phyloP scores from a whole-genome alignment of 1,284 basidiomycete genomes.

The Cryptococcus hybrid region DNA sequence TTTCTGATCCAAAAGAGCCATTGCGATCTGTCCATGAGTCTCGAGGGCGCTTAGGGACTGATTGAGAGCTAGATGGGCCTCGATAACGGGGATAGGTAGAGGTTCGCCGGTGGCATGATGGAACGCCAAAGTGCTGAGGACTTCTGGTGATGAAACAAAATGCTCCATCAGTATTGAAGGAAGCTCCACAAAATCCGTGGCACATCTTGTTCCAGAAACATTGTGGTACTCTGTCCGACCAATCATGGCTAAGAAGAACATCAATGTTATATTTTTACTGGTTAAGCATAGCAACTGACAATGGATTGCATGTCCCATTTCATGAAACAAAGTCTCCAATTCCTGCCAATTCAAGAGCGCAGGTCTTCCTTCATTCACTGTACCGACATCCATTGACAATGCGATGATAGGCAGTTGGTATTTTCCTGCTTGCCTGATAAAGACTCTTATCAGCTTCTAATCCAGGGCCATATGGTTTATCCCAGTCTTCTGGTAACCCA shows the following conservation, averaged over 20 bases:
- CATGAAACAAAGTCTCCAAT: constrained; percentile 92
- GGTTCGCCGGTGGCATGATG: constrained; percentile 62
- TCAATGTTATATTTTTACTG: constrained; percentile 26
- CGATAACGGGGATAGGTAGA: constrained; percentile 62
- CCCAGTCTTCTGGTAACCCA: constrained; percentile 41
- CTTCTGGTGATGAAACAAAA: constrained; percentile 75
- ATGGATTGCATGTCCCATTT: constrained; percentile 99
- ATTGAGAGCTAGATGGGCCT: constrained; percentile 42
- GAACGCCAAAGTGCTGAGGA: constrained; percentile 73
- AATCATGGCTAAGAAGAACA: constrained; percentile 71
- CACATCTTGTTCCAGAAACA: constrained; percentile 93
- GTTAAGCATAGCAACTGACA: constrained; percentile 59
- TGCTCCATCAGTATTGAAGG: constrained; percentile 99
- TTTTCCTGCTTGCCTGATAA: constrained; percentile 59
- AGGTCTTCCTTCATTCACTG: constrained; percentile 58
- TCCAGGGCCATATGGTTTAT: constrained; percentile 33
- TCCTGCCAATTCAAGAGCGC: constrained; percentile 89
- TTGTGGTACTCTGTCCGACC: constrained; percentile 97
- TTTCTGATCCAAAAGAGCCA: constrained; percentile 82
- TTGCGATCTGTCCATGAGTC: constrained; percentile 85
- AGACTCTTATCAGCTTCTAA: constrained; percentile 41
- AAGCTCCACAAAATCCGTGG: constrained; percentile 96
- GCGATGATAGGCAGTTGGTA: constrained; percentile 92
- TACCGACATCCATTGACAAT: constrained; percentile 81
- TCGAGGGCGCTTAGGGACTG: constrained; percentile 60